Percentiles rank a stretch among this genome's conserved stretches.
Conservation (phyloP, 164 flowering plant species). For the Vitis rupestris region DNA sequence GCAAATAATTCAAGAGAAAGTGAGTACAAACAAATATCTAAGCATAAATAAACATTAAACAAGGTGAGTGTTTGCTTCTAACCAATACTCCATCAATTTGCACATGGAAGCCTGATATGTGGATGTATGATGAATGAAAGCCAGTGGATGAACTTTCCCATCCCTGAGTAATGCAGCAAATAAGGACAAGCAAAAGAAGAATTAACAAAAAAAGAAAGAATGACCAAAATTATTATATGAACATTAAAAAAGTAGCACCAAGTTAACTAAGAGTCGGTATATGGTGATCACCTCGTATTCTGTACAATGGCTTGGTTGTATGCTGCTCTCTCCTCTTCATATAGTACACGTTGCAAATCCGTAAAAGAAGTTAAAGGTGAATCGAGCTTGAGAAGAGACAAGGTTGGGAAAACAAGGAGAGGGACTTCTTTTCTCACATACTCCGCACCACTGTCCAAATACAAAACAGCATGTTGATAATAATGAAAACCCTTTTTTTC, state of each 20-base stretch:
- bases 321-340: conserved; percentile 89
- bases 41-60: conserved; percentile 7
- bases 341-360: conserved; percentile 77
- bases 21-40: conserved; percentile 7
- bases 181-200: background rate
- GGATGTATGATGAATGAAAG: conserved; percentile 87
- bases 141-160: conserved; percentile 85
- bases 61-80: conserved; percentile 16
- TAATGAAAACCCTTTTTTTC: background rate
- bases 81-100: conserved; percentile 98
- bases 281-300: conserved; percentile 53
- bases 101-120: conserved; percentile 97
- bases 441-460: conserved; percentile 77
- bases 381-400: conserved; percentile 62
- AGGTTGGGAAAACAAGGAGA: conserved; percentile 68
- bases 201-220: background rate
- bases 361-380: conserved; percentile 71
- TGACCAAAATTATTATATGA: conserved; percentile 3
- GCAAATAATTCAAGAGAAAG: conserved; percentile 23
- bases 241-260: background rate
- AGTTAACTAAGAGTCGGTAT: background rate
- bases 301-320: conserved; percentile 74
- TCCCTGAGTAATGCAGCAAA: conserved; percentile 39
- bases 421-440: conserved; percentile 87
- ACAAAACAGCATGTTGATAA: conserved; percentile 14